Evolutionary conservation across 768 basidiomycete genomes (phyloP), one percentile per base, ranked within the genome.

Genomic region (Lenzites betulinus): DNA sequence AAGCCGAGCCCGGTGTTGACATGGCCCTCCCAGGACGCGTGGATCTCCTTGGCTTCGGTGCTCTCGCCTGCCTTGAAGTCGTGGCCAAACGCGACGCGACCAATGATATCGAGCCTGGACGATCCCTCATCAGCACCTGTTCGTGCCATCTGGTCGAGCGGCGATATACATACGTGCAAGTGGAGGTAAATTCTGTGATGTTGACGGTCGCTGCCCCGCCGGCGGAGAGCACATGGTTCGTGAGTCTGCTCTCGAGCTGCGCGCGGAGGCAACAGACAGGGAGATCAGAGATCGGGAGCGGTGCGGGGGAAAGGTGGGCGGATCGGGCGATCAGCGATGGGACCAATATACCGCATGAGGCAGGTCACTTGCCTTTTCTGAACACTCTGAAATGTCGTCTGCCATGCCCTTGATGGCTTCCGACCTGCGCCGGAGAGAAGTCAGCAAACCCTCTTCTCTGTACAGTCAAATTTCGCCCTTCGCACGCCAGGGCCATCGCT

Each of bases 81-180:
- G 67, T 79, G 75, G n/a, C 74, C 76, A 47, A 79, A 78, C 0
- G 68, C 78, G 51, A 78, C 75, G 43, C 71, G 70, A 3, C 71
- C 70, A 47, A 70, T 71, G 58, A 72, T 67, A 55, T 70, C 70
- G 28, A 73, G 64, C 26, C 66, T 67, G 58, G 33, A 23, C 8
- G 30, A 41, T 22, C 11, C 20, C 12, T 28, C 0, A 41, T 54
- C 48, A 55, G 11, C 38, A 20, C 25, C 8, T 15, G 38, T 3
- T 33, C 16, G 9, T 38, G 23, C 20, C 26, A 9, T 6, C 20
- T 25, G 39, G 15, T 12, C 35, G 35, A 22, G 28, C 23, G 23
- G 44, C 26, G 4, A 7, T 41, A 38, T 26, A 39, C 16, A 6
- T 50, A 67, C 66, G 66, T 67, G 61, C 63, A 64, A 7, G 63